Evolutionary conservation across 2,329 filamentous ascomycete genomes (phyloP), one percentile per base, ranked within the genome.

Genomic region (Thelonectria blattea): DNA sequence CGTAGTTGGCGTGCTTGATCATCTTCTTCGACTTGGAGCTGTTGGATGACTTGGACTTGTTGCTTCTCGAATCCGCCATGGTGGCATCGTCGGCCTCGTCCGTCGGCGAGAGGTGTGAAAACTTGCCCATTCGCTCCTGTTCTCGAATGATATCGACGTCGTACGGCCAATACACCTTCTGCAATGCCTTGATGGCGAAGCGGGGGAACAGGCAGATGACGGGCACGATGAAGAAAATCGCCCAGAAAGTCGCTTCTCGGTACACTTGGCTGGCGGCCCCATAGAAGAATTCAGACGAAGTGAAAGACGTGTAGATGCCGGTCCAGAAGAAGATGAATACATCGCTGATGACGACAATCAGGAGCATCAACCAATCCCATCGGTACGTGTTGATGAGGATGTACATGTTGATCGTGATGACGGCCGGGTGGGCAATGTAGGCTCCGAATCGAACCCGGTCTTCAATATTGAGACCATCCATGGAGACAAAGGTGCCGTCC

Each of bases 91-190:
- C 61, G 3, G 62, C 48, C 53, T 80, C 80, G 11, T 68, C 71
- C 14, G 72, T 66, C 15, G 69, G 71, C 72, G 80, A 68, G 51
- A 94, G 82, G 70, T 92, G 86, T 66, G 90, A 87, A 74, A 96
- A 98, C 72, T 89, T 88, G 67, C 95, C 95, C 78, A 88, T 83
- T 27, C 86, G 86, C 62, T 96, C 88, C 79, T 98, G 93, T 76
- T 99, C 95, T 49, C 95, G 92, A 71, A 99, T 88, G 65, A 99
- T 96, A 74, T 99, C 95, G 60, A 97, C 89, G 71, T 99, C 95
- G 67, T 90, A 89, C 4, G 95, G 95, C 76, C 90, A 91, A 79
- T 93, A 98, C 56, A 97, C 91, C 79, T 99, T 99, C 76, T 98
- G 95, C 51, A 95, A 78, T 32, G 89, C 83, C 79, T 99, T 99